These are phyloP conservation scores for Sugiyamaella floridensis DNA, from an alignment of 805 yeast genomes.

Conservation along the genomic window DNA sequence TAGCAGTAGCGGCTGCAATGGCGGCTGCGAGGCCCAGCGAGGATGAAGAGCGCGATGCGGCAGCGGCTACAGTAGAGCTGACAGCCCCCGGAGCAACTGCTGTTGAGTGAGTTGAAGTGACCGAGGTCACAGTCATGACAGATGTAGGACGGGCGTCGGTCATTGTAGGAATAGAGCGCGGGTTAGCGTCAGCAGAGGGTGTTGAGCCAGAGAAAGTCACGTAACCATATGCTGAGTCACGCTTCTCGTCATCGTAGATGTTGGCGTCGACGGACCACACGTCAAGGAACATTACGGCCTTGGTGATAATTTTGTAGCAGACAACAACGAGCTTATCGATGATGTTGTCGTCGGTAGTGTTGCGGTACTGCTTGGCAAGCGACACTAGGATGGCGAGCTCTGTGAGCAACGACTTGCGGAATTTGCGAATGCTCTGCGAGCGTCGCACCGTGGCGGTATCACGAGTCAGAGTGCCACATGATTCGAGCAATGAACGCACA, in stretches of 20 bases:
- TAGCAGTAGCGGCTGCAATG: background rate
- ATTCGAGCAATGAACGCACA: conserved; percentile 31
- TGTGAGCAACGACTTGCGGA: conserved; percentile 33
- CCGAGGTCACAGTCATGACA: background rate
- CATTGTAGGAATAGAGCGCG: background rate
- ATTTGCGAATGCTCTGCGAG: conserved; percentile 26
- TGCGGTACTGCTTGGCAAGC: conserved; percentile 30
- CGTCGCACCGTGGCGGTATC: conserved; percentile 28
- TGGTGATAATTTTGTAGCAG: conserved; percentile 28
- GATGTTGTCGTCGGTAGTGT: conserved; percentile 25
- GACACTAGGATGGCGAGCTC: conserved; percentile 35
- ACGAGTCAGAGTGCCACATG: conserved; percentile 30
- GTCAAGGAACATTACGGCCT: conserved; percentile 29
- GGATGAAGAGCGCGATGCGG: background rate
- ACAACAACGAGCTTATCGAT: conserved; percentile 29
- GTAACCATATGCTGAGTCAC: background rate
- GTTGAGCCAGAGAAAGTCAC: background rate
- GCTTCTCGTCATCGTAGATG: background rate
- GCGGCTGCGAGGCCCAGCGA: background rate
- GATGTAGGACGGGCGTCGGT: conserved; percentile 1
- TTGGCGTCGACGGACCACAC: conserved; percentile 6
- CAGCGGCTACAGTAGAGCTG: background rate
- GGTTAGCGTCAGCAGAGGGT: background rate
- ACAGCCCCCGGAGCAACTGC: background rate
- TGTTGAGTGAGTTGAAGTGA: background rate